Evolutionary conservation across 208 protist genomes (phyloP).

Genomic region (Trypanosoma scelopori): DNA sequence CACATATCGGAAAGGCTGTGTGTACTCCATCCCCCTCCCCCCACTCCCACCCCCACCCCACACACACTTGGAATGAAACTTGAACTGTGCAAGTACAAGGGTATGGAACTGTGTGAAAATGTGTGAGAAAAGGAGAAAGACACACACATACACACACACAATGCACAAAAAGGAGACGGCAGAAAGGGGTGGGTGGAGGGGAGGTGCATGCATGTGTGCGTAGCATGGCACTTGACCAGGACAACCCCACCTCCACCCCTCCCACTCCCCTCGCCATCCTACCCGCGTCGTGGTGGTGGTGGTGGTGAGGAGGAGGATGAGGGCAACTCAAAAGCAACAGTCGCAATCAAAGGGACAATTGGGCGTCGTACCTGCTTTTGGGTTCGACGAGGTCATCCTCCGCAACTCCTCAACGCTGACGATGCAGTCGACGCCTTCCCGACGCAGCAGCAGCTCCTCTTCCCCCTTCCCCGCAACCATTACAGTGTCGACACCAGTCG

Average conservation of each 20-base stretch:
- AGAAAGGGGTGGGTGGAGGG: not conserved
- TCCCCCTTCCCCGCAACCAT: slow-evolving; percentile 2
- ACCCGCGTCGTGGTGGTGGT: no score
- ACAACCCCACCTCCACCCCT: no score
- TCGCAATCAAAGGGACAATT: slow-evolving; percentile 93
- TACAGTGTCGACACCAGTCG: not conserved
- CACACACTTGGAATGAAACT: no score
- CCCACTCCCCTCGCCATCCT: no score
- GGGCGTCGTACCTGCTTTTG: slow-evolving; percentile 75
- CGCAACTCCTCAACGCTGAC: slow-evolving; percentile 71
- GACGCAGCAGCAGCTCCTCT: slow-evolving; percentile 28
- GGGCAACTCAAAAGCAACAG: slow-evolving; percentile 74
- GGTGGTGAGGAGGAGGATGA: no score
- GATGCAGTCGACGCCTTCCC: slow-evolving; percentile 81
- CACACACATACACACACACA: not conserved
- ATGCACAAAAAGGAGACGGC: not conserved
- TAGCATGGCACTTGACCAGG: no score
- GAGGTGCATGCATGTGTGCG: no score
- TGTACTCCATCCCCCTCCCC: slow-evolving; percentile 16
- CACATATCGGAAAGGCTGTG: slow-evolving; percentile 32
- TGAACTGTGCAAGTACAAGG: no score
- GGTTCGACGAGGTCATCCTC: slow-evolving; percentile 73
- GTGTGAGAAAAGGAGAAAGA: not conserved
- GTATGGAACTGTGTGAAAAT: no score
- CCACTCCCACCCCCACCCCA: no score